Base-by-base conservation (phyloP, 139 green algal species). In the Chlamydomonas sp. region DNA sequence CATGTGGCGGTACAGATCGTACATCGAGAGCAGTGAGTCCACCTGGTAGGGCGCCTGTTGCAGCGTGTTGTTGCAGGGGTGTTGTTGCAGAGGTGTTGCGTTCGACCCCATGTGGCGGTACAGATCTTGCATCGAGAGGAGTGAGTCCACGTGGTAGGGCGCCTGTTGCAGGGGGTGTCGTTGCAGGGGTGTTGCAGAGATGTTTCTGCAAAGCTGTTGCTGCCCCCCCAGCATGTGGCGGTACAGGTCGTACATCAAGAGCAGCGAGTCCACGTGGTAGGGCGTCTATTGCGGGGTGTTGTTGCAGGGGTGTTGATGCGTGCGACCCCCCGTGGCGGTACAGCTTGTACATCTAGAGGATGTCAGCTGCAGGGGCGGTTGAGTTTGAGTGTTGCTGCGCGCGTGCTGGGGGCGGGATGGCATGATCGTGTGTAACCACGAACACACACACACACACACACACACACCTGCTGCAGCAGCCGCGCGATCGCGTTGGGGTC, bases 171-270 rank as follows among this genome's bases (percentile, higher is more conserved):
- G 43, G n/a, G 16, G 54, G 54, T 80, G 62, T 29, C n/a, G 36
- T 35, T 69, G 60, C n/a, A 48, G 20, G 60, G 2, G 61, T 31
- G 64, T 70, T 29, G 43, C 38, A 29, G 63, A 3, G 31, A 60
- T 30, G 2, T n/a, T n/a, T n/a, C n/a, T n/a, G n/a, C n/a, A n/a
- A n/a, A n/a, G n/a, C n/a, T n/a, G n/a, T n/a, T 2, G 3, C 35
- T 3, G 30, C 2, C 61, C 1, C 29, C 73, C 50, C 48, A n/a
- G n/a, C 48, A 79, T 72, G 70, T 77, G 62, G 35, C 86, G 76
- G 81, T 92, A 89, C 47, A 95, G 76, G 70, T 97, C 90, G n/a
- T 85, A 76, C 84, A 97, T 91, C 0, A 91, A 83, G 67, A 97
- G 78, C 68, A 97, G 81, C n/a, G 84, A 73, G 61, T 97, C 92